Conservation (phyloP, 2,329 filamentous ascomycete species). For the Pseudomassariella vexata region DNA sequence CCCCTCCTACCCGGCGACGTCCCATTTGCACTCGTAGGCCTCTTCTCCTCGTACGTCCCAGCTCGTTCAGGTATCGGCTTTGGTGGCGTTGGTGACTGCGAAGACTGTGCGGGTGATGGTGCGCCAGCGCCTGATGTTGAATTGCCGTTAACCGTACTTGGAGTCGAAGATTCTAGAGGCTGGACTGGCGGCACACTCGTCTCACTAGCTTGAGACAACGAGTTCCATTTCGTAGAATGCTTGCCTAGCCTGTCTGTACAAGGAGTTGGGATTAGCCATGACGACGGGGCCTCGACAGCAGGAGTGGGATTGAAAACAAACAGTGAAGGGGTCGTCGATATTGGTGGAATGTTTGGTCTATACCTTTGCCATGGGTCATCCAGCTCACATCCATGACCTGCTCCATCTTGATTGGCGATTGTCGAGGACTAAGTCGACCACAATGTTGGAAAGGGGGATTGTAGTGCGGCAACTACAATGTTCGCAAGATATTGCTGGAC, state of each 20-base stretch:
- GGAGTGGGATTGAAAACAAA: conserved; percentile 1
- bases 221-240: conserved; percentile 12
- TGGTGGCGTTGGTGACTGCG: conserved; percentile 9
- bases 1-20: conserved; percentile 50
- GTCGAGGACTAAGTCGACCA: neutral
- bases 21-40: conserved; percentile 19
- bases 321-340: neutral
- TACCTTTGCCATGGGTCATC: conserved; percentile 84
- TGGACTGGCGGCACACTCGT: conserved; percentile 12
- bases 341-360: no score
- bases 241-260: conserved; percentile 18
- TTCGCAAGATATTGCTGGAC: no score
- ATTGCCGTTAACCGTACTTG: conserved; percentile 20
- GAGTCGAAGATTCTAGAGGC: conserved; percentile 11
- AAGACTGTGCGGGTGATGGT: conserved; percentile 10
- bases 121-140: conserved; percentile 11
- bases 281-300: no score
- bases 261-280: conserved; percentile 11
- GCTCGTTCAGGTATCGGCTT: conserved; percentile 25
- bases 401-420: conserved; percentile 53
- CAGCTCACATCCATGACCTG: conserved; percentile 83
- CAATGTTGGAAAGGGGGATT: neutral
- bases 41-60: conserved; percentile 25
- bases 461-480: no score
- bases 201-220: conserved; percentile 13